These are phyloP conservation scores for Aspergillus fischeri DNA, from an alignment of 2,329 filamentous ascomycete genomes.

Conservation along the genomic window DNA sequence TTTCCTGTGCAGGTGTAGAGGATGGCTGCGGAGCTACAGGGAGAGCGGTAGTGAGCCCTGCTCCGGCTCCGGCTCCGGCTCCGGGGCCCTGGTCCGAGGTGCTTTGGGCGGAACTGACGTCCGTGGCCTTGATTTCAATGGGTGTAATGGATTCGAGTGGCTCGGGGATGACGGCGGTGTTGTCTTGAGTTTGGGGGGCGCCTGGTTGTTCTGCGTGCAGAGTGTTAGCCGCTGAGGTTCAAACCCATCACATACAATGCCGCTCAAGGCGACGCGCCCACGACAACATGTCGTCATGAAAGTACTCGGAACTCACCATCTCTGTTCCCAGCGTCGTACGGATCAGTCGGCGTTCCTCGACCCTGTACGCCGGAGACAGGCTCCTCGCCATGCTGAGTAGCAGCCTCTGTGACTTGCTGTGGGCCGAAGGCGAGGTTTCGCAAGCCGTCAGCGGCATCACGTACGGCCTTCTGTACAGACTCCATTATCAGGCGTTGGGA, in stretches of 20 bases:
- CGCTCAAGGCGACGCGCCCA: too few relatives aligned
- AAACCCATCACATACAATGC: not conserved
- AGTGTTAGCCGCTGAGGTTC: not conserved
- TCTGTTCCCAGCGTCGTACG: conserved; percentile 76
- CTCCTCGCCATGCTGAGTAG: conserved; percentile 50
- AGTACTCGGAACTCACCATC: conserved; percentile 44
- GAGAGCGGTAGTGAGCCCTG: not conserved
- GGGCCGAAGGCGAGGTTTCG: not conserved
- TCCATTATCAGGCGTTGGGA: not conserved
- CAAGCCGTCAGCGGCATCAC: not conserved
- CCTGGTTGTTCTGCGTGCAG: conserved; percentile 24
- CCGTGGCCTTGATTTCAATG: conserved; percentile 9
- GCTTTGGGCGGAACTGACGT: conserved; percentile 1
- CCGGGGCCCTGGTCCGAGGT: conserved; percentile 3
- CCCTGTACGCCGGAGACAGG: conserved; percentile 69
- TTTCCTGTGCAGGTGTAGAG: not conserved
- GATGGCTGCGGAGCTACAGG: not conserved
- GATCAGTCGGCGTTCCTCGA: conserved; percentile 63
- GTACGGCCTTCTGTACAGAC: not conserved
- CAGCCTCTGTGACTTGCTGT: not conserved
- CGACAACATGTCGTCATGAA: not conserved
- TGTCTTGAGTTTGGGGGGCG: conserved; percentile 15
- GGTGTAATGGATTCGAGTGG: conserved; percentile 4
- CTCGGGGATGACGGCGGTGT: conserved; percentile 21
- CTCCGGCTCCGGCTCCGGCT: not conserved